Base-by-base conservation (phyloP, 495 filamentous ascomycete species). In the Apiosordaria backusii region DNA sequence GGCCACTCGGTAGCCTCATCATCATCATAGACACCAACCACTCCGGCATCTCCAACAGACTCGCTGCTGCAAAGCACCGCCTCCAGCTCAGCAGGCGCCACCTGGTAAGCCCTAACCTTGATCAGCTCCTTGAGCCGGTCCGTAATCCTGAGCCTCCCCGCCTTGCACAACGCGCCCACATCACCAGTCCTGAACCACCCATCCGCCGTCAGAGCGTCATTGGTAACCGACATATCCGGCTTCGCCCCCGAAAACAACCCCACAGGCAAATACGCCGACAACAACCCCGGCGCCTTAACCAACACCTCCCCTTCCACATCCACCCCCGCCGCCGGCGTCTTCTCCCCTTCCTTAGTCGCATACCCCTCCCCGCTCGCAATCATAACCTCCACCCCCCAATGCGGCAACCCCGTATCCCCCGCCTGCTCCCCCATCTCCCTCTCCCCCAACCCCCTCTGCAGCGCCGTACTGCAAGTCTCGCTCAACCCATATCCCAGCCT, bases 41-140 rank as follows among this genome's bases (percentile, higher is more conserved):
- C 87, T 0, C 88, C 89, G 1, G 85, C 86, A 4, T 86, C 84
- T 63, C 88, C 86, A n/a, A 79, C 69, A 22, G 89, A 77, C 0
- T 82, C 82, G 29, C 87, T 76, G 18, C 74, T 75, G 62, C 74
- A 91, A 84, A 19, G 86, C 83, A 60, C 80, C 64, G 88, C 88
- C 70, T 91, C 89, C 1, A 91, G 75, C 74, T 90, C 89, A 0
- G 88, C 88, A 0, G 88, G 89, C 57, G 87, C 88, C 29, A 92
- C 88, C 22, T 82, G 85, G 65, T 88, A 87, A 4, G 88, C 89
- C 67, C 90, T 89, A 22, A 91, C 89, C 72, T 91, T 91, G 73
- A 91, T 90, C 80, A 91, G 82, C 76, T 91, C 89, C 79, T 92
- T 92, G 63, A 93, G 87, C 0, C 91, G 82, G 59, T 92, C 91